These are phyloP conservation scores for Colletotrichum musicola DNA, from an alignment of 2,329 filamentous ascomycete genomes.

Conservation along the genomic window DNA sequence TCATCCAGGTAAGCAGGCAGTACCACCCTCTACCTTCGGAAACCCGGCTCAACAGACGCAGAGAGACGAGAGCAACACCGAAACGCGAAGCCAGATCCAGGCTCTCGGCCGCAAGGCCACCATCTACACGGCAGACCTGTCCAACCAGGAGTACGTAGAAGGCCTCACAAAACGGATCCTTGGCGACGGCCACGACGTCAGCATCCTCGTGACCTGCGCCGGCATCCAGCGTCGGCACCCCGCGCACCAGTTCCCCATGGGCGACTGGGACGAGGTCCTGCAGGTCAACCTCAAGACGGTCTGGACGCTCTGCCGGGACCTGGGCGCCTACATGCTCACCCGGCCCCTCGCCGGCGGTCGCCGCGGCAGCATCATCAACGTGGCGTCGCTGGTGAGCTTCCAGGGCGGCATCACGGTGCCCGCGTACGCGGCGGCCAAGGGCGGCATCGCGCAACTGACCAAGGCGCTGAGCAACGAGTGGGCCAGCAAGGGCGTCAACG, in stretches of 20 bases:
- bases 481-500: conserved; percentile 80
- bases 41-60: not conserved
- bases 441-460: conserved; percentile 85
- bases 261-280: conserved; percentile 75
- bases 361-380: conserved; percentile 83
- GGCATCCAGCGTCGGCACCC: conserved; percentile 76
- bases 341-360: conserved; percentile 63
- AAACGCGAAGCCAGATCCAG: conserved; percentile 40
- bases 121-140: conserved; percentile 43
- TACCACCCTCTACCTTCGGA: not conserved
- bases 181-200: conserved; percentile 50
- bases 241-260: conserved; percentile 71
- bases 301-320: conserved; percentile 82
- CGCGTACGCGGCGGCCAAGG: conserved; percentile 88
- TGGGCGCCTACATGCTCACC: conserved; percentile 81
- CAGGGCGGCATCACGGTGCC: conserved; percentile 90
- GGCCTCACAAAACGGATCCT: conserved; percentile 39
- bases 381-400: conserved; percentile 83
- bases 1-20: conserved; percentile 31
- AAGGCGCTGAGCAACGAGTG: conserved; percentile 90
- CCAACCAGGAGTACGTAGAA: conserved; percentile 39
- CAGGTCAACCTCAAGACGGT: conserved; percentile 89
- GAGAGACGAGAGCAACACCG: conserved; percentile 41
- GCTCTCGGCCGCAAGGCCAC: conserved; percentile 41
- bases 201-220: conserved; percentile 75